Evolutionary conservation across 208 protist genomes (phyloP), one percentile per base, ranked within the genome.

Genomic region (Porcisia deanei): DNA sequence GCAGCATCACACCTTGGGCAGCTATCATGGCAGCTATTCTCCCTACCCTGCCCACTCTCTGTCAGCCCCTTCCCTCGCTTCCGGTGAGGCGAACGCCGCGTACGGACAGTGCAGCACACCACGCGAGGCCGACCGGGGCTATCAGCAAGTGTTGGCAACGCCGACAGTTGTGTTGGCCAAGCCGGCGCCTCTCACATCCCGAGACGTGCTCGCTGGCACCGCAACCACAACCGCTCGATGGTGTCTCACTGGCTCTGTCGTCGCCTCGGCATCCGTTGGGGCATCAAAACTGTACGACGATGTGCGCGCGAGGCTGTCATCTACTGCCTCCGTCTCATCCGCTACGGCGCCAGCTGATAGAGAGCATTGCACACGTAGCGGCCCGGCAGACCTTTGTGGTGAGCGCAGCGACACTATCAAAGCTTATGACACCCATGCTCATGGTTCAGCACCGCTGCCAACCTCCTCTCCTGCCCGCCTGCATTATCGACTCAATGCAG

Each of bases 401-500:
- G 30, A n/a, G 54, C 43, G 45, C 54, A 25, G 39, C 69, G 43
- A 54, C 67, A 16, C 49, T 9, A 20, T 43, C 49, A 49, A 8
- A 3, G 67, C 18, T 16, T 12, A 72, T 39, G 67, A 72, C 67
- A 18, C 57, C n/a, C 37, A 47, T 7, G 52, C 41, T 25, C 20
- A 43, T 0, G 25, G 39, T 2, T 39, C 47, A 10, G 66, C 47
- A 53, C 25, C 57, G 9, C 30, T 52, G 66, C 47, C 37, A 22
- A 54, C 69, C 52, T 61, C 69, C 59, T 37, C 68, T 30, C 52
- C 63, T 6, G 76, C 71, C 0, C 67, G 69, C 25, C 30, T 81
- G 49, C 66, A 25, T 25, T 81, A 81, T 60, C 65, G 39, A 16
- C 71, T 64, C 5, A 63, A 81, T 53, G 55, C 54, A 8, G 71